Percentiles rank a stretch among this genome's conserved stretches.
Evolutionary conservation across 2,329 filamentous ascomycete genomes (phyloP).

Genomic region (Coniochaeta prunicola): DNA sequence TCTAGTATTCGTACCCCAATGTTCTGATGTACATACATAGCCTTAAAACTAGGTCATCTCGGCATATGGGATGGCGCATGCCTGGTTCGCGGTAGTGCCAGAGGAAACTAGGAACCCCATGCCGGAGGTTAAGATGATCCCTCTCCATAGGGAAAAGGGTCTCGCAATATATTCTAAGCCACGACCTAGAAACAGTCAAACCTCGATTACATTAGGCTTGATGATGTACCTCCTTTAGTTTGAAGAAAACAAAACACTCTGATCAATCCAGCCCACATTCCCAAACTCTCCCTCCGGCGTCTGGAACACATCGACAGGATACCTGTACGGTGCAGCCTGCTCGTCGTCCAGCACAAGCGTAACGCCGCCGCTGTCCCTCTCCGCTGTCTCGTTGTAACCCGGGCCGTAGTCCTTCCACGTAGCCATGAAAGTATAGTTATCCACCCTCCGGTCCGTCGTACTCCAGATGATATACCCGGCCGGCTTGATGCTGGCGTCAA

Average conservation of each 20-base stretch:
- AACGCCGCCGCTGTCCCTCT: slow-evolving; percentile 25
- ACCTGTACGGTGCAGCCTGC: slow-evolving; percentile 19
- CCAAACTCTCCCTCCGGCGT: slow-evolving; percentile 8
- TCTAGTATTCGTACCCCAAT: too few relatives aligned
- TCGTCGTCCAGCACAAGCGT: slow-evolving; percentile 35
- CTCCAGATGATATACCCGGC: slow-evolving; percentile 1
- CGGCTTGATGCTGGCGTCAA: slow-evolving; percentile 18
- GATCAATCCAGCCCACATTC: slow-evolving; percentile 13
- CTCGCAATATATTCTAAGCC: neutral
- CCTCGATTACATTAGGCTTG: neutral
- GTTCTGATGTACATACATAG: too few relatives aligned
- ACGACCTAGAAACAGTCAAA: neutral
- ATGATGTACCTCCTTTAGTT: neutral
- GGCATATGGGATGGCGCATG: too few relatives aligned
- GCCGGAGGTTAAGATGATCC: too few relatives aligned
- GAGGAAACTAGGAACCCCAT: too few relatives aligned
- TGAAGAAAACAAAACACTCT: slow-evolving; percentile 6
- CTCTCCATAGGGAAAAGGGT: too few relatives aligned
- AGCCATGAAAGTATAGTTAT: slow-evolving; percentile 46
- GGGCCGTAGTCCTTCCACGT: slow-evolving; percentile 46
- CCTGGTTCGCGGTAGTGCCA: too few relatives aligned
- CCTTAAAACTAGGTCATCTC: too few relatives aligned
- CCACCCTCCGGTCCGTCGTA: slow-evolving; percentile 25
- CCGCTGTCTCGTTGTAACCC: slow-evolving; percentile 42
- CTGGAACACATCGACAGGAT: slow-evolving; percentile 15